phyloP scores from a whole-genome alignment of 805 yeast species.

The Kodamaea hsintzibuensis region DNA sequence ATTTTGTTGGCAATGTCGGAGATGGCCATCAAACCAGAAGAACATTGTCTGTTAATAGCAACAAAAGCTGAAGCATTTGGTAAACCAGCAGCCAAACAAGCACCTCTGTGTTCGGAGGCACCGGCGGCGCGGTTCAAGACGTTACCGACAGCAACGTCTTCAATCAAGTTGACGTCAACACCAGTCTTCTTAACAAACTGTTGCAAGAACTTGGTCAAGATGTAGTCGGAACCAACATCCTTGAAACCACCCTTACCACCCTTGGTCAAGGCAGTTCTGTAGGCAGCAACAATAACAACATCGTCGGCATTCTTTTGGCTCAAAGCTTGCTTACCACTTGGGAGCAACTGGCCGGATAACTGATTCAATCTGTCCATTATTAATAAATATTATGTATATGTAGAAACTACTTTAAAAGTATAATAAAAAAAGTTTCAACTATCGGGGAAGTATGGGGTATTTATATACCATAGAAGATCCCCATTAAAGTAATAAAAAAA shows the following conservation, averaged over 20 bases:
- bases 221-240: slow-evolving; percentile 78
- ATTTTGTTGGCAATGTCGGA: slow-evolving; percentile 90
- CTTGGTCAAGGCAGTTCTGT: slow-evolving; percentile 86
- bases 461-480: slow-evolving; percentile 4
- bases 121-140: slow-evolving; percentile 93
- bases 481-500: not conserved
- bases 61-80: slow-evolving; percentile 78
- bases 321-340: slow-evolving; percentile 42
- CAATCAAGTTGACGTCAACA: slow-evolving; percentile 56
- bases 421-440: not conserved
- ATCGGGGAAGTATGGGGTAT: slow-evolving; percentile 9
- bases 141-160: slow-evolving; percentile 88
- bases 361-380: slow-evolving; percentile 49
- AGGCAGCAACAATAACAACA: slow-evolving; percentile 87
- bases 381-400: not conserved
- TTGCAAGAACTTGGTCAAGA: slow-evolving; percentile 63
- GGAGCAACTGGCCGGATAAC: slow-evolving; percentile 45
- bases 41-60: slow-evolving; percentile 92
- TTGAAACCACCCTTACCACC: slow-evolving; percentile 87
- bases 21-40: slow-evolving; percentile 89
- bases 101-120: slow-evolving; percentile 92
- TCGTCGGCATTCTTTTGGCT: slow-evolving; percentile 73
- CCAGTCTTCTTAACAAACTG: slow-evolving; percentile 58
- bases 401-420: not conserved
- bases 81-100: slow-evolving; percentile 85